phyloP scores from a whole-genome alignment of 176 grass and related monocot genomes.

The Oryza rufipogon region DNA sequence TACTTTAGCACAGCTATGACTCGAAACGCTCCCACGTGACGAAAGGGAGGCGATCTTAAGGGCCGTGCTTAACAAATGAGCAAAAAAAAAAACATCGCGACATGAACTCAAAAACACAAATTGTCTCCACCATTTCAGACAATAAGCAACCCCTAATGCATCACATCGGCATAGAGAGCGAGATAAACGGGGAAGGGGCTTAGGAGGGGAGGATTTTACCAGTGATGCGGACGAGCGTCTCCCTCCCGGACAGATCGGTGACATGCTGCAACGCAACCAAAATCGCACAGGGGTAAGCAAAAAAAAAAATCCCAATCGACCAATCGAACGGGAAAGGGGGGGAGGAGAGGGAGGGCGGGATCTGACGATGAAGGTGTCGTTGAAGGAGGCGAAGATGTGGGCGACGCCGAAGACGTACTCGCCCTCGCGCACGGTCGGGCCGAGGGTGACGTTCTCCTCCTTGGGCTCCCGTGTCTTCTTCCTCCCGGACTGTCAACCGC shows the following conservation, averaged over 20 bases:
- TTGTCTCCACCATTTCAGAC: background rate
- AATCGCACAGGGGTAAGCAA: background rate
- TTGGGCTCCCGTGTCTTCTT: conserved; percentile 79
- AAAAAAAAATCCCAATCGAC: background rate
- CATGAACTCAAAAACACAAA: background rate
- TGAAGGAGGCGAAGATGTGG: conserved; percentile 83
- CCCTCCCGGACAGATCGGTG: conserved; percentile 81
- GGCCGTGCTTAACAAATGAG: conserved; percentile 43
- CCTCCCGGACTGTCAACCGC: conserved; percentile 58
- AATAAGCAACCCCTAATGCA: background rate
- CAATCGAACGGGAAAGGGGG: background rate
- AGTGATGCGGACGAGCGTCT: conserved; percentile 82
- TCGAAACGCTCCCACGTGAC: conserved; percentile 76
- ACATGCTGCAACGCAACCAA: conserved; percentile 57
- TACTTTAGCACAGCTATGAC: conserved; percentile 82
- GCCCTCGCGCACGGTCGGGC: conserved; percentile 71
- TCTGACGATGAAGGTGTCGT: conserved; percentile 84
- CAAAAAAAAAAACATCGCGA: background rate
- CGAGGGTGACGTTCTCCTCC: conserved; percentile 85
- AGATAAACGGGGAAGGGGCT: background rate
- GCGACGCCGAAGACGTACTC: conserved; percentile 77
- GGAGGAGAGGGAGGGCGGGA: background rate
- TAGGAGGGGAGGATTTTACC: conserved; percentile 32
- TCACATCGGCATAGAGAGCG: background rate
- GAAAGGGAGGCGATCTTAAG: conserved; percentile 88